phyloP scores from a whole-genome alignment of 495 filamentous ascomycete species.

The Neurospora sp. region DNA sequence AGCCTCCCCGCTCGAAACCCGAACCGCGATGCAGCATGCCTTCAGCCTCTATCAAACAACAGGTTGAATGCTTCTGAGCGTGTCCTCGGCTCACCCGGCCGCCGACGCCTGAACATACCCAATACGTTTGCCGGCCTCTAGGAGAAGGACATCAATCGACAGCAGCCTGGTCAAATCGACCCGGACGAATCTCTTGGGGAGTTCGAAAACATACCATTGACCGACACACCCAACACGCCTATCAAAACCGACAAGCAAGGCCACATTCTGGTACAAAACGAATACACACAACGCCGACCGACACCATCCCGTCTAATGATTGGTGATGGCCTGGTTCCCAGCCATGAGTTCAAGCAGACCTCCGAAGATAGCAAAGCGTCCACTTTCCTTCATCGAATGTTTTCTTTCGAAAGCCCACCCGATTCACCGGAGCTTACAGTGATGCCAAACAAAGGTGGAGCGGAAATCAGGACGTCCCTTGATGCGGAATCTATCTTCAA shows the following conservation, averaged over 20 bases:
- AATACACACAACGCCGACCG: neutral
- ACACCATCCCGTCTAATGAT: neutral
- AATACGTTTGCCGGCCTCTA: conserved; percentile 19
- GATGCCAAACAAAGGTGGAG: conserved; percentile 4
- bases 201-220: neutral
- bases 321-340: neutral
- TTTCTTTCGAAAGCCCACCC: conserved; percentile 13
- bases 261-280: neutral
- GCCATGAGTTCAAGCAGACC: neutral
- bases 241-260: neutral
- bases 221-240: neutral
- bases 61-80: neutral
- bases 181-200: neutral
- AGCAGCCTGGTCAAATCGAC: neutral
- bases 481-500: neutral
- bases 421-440: conserved; percentile 5
- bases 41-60: neutral
- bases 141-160: conserved; percentile 17
- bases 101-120: conserved; percentile 15
- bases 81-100: neutral
- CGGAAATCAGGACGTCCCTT: conserved; percentile 1
- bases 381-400: neutral
- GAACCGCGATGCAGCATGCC: neutral
- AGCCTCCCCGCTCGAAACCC: neutral
- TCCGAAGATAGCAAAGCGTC: neutral